phyloP scores from a whole-genome alignment of 345 rosid genomes.

The Eucalyptus grandis region DNA sequence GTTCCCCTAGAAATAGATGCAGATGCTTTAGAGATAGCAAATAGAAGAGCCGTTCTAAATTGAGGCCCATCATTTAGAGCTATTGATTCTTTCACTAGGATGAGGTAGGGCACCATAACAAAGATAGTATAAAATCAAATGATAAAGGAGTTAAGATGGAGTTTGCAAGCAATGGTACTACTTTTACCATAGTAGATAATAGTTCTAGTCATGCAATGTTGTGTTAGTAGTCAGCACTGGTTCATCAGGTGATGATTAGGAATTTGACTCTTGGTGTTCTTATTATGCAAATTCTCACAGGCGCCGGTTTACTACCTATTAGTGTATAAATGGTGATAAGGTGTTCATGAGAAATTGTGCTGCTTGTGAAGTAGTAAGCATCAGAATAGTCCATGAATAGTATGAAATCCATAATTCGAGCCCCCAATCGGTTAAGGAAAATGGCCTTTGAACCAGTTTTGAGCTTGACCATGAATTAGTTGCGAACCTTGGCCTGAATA shows the following conservation, averaged over 20 bases:
- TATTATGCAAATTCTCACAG: background rate
- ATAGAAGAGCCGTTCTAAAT: background rate
- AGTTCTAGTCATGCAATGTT: background rate
- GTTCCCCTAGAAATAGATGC: rapidly evolving
- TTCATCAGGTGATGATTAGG: background rate
- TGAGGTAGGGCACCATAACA: background rate
- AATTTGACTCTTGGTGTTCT: background rate
- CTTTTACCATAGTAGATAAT: background rate
- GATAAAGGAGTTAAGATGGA: background rate
- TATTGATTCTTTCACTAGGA: background rate
- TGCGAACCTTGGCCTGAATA: too few relatives aligned
- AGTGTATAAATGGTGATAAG: background rate
- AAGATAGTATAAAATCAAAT: background rate
- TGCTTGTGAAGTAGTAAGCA: background rate
- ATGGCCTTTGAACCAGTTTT: too few relatives aligned
- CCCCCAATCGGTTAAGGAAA: too few relatives aligned
- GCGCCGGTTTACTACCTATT: background rate
- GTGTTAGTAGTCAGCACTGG: background rate
- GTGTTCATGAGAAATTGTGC: background rate
- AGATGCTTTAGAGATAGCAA: background rate
- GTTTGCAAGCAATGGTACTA: background rate
- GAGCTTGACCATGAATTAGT: too few relatives aligned
- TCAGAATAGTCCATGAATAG: background rate
- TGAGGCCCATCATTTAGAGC: background rate
- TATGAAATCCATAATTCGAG: too few relatives aligned